Evolutionary conservation across 495 filamentous ascomycete genomes (phyloP), one percentile per base, ranked within the genome.

Genomic region (Oidiodendron maius): DNA sequence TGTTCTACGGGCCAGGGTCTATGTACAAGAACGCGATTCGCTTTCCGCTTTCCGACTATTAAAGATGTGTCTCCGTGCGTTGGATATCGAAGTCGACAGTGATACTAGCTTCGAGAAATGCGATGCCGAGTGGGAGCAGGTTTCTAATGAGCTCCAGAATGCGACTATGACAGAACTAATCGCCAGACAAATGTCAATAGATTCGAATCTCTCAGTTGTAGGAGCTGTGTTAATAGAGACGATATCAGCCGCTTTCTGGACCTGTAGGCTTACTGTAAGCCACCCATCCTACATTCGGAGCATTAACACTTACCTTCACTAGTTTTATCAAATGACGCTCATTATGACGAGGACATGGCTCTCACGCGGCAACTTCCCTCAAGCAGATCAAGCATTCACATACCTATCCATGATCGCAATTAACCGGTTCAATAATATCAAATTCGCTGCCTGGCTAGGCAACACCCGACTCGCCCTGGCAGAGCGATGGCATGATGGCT

Each of bases 191-290:
- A 49, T 52, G 42, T 22, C 38, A 11, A 56, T 48, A 30, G 78
- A 84, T 43, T 67, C 79, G 34, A 70, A 75, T 13, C 58, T 88
- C 34, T 65, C 81, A 17, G 84, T 81, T 0, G 73, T 88, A 10
- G 89, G 85, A 13, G 77, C 84, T 0, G 80, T 94, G 21, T 71
- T 95, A 49, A 72, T 81, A 0, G 90, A 95, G 62, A 81, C 87
- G 9, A 75, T 86, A 48, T 80, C 81, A 42, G 81, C 87, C n/a
- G 84, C 84, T 1, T 95, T 86, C 65, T 96, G 89, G 89, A 81
- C 78, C 55, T 81, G 93, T 60, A 66, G 71, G 15, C 57, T 87
- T 18, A 75, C 80, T 20, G 26, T 30, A 30, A 30, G 26, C 12
- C 26, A 5, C 26, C 12, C 12, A 5, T 5, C 12, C 26, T 12